Evolutionary conservation across 2,329 filamentous ascomycete genomes (phyloP).

Genomic region (Paecilomyces formosus): DNA sequence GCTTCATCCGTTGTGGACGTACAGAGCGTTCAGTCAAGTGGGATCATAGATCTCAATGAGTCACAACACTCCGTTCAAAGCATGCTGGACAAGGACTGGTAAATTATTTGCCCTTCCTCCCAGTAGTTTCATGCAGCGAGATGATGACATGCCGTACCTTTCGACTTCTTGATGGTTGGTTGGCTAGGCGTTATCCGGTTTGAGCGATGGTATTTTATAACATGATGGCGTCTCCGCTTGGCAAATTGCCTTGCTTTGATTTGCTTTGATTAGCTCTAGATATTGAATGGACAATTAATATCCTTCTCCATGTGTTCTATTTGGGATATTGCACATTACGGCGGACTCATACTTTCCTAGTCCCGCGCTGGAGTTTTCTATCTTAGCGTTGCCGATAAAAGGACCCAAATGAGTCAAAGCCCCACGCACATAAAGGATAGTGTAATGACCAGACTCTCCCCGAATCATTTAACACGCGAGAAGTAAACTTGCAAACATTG

Average conservation of each 20-base stretch:
- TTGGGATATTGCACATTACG: too few relatives aligned
- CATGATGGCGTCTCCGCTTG: neutral
- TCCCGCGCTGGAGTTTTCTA: neutral
- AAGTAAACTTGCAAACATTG: neutral
- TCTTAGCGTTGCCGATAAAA: neutral
- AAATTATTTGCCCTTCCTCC: neutral
- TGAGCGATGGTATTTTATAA: neutral
- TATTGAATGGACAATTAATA: neutral
- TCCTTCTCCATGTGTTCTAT: neutral
- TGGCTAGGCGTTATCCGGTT: neutral
- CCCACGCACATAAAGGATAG: neutral
- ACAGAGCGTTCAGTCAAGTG: constrained; percentile 28
- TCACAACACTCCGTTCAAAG: constrained; percentile 12
- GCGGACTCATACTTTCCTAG: too few relatives aligned
- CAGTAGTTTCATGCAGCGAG: neutral
- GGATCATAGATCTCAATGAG: constrained; percentile 18
- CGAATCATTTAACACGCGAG: neutral
- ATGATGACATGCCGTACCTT: neutral
- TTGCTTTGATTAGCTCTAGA: neutral
- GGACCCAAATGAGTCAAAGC: neutral
- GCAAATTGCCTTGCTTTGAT: neutral
- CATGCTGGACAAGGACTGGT: constrained; percentile 15
- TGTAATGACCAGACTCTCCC: neutral
- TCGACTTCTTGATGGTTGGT: neutral
- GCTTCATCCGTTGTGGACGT: constrained; percentile 23